phyloP scores from a whole-genome alignment of 169 alveolate species.

The Plasmodium blacklocki region DNA sequence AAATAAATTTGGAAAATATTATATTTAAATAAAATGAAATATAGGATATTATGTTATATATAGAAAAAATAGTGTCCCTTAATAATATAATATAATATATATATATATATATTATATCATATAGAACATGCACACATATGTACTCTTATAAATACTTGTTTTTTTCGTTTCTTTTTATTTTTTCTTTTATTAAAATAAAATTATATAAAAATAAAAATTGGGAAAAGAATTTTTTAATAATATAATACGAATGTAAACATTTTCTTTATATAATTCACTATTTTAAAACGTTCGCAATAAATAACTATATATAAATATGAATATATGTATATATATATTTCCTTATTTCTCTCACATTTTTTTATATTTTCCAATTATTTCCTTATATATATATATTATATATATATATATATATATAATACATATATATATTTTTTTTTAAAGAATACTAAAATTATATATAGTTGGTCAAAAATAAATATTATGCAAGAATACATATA shows the following conservation, averaged over 20 bases:
- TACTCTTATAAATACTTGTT: not conserved
- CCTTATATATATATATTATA: not conserved
- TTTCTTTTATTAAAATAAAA: not conserved
- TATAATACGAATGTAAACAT: not conserved
- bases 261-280: not conserved
- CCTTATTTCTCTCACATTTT: not conserved
- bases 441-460: constrained; percentile 6
- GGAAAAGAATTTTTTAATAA: not conserved
- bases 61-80: too few species aligned
- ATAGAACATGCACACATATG: constrained; percentile 8
- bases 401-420: not conserved
- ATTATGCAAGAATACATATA: constrained; percentile 1
- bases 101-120: not conserved
- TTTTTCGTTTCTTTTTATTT: not conserved
- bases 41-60: too few species aligned
- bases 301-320: too few species aligned
- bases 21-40: too few species aligned
- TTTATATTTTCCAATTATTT: not conserved
- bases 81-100: too few species aligned
- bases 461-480: constrained; percentile 1
- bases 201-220: not conserved
- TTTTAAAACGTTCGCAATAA: too few species aligned
- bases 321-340: too few species aligned
- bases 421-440: not conserved
- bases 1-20: too few species aligned